A percentile compares a stretch with the other conserved stretches of the same genome.
phyloP scores from a whole-genome alignment of 768 basidiomycete species.

The Austroboletus festivus region DNA sequence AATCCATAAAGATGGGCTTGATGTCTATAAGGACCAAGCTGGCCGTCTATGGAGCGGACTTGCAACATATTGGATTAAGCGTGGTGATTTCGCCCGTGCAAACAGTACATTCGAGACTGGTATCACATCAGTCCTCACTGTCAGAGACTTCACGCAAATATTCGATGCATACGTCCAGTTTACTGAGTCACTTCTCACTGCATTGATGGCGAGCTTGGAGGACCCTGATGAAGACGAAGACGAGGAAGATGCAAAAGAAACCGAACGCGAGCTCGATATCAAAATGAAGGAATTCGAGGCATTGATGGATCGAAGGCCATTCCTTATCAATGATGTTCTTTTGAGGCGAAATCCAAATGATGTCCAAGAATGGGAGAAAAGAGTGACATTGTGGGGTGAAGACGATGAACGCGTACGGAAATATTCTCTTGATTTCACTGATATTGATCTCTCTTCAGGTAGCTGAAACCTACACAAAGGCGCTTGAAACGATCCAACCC shows the following conservation, averaged over 20 bases:
- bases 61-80: conserved; percentile 98
- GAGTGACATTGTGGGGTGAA: conserved; percentile 88
- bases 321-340: conserved; percentile 94
- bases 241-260: conserved; percentile 74
- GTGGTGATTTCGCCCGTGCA: conserved; percentile 90
- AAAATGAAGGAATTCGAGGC: conserved; percentile 93
- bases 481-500: conserved; percentile 83
- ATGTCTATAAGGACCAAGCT: conserved; percentile 93
- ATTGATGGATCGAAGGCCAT: conserved; percentile 91
- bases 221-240: conserved; percentile 73
- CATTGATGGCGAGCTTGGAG: conserved; percentile 83
- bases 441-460: conserved; percentile 47
- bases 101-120: conserved; percentile 87
- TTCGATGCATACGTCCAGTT: conserved; percentile 97
- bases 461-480: conserved; percentile 88
- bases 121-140: conserved; percentile 78
- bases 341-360: conserved; percentile 93
- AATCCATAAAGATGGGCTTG: conserved; percentile 80
- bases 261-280: conserved; percentile 78
- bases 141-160: conserved; percentile 96
- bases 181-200: conserved; percentile 82
- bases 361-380: conserved; percentile 99
- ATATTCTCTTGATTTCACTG: neutral
- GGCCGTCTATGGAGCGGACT: conserved; percentile 94
- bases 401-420: conserved; percentile 82